Conservation (phyloP, 331 rosid genomes). For the Dryas integrifolia region DNA sequence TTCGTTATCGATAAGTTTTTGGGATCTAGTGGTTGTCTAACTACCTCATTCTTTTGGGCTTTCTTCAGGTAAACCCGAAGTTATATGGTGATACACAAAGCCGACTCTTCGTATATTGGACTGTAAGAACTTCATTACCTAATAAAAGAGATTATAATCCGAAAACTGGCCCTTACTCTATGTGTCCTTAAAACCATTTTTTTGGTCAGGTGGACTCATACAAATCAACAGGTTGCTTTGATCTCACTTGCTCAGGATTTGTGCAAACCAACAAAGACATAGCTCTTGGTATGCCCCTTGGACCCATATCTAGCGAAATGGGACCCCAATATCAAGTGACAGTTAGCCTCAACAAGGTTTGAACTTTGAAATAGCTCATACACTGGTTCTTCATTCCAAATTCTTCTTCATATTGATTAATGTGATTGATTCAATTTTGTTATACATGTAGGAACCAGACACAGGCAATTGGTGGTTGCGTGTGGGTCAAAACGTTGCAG, state of each 20-base stretch:
- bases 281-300: constrained; percentile 42
- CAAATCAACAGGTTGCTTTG: constrained; percentile 59
- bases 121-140: constrained; percentile 40
- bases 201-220: constrained; percentile 45
- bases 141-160: no score
- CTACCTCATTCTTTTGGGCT: not conserved
- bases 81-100: constrained; percentile 43
- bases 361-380: no score
- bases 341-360: constrained; percentile 41
- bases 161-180: no score
- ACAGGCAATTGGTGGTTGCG: constrained; percentile 40
- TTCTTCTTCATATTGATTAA: not conserved
- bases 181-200: not conserved
- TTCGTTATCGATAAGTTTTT: no score
- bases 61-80: constrained; percentile 51
- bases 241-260: constrained; percentile 59
- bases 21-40: no score
- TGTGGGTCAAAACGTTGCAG: not conserved
- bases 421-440: not conserved
- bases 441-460: constrained; percentile 25
- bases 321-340: constrained; percentile 35
- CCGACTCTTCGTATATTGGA: constrained; percentile 52
- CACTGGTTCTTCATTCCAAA: no score
- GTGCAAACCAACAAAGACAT: constrained; percentile 36
- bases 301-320: constrained; percentile 13